These are phyloP conservation scores for Papilionanthe hybrid DNA, from an alignment of 116 monocot species.

Conservation along the genomic window DNA sequence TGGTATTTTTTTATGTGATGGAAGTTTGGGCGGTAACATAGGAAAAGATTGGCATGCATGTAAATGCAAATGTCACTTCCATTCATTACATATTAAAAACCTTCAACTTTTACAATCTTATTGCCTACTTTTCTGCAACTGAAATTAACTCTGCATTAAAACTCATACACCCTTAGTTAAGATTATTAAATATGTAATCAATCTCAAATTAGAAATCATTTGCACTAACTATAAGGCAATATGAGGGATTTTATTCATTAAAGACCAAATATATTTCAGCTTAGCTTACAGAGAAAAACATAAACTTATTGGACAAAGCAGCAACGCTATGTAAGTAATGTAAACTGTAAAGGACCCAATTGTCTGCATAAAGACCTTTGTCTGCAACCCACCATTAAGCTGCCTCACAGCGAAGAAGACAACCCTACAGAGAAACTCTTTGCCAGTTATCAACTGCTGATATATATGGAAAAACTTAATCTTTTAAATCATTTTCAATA, in stretches of 20 bases:
- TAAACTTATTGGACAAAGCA: neutral
- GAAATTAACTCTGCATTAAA: too few relatives aligned
- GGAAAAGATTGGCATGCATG: too few relatives aligned
- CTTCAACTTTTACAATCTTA: too few relatives aligned
- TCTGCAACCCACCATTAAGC: neutral
- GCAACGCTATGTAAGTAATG: neutral
- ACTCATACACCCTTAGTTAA: too few relatives aligned
- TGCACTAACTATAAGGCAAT: neutral
- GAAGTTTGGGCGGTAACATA: too few relatives aligned
- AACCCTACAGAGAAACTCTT: slow-evolving; percentile 20
- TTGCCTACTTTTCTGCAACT: too few relatives aligned
- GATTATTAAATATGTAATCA: too few relatives aligned
- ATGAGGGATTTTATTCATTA: neutral
- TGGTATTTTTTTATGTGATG: too few relatives aligned
- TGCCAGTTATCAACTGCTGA: neutral
- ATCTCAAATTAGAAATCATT: neutral
- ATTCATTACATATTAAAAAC: too few relatives aligned
- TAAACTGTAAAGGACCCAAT: neutral
- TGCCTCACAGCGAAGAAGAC: slow-evolving; percentile 28
- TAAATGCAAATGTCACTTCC: too few relatives aligned
- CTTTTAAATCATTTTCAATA: neutral
- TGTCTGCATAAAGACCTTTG: too few relatives aligned
- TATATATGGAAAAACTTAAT: neutral
- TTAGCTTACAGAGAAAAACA: neutral
- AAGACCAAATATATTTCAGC: neutral